Percentiles rank a stretch among this genome's conserved stretches.
Evolutionary conservation across 2,329 filamentous ascomycete species (phyloP).

Genomic region (Alternaria sp.): DNA sequence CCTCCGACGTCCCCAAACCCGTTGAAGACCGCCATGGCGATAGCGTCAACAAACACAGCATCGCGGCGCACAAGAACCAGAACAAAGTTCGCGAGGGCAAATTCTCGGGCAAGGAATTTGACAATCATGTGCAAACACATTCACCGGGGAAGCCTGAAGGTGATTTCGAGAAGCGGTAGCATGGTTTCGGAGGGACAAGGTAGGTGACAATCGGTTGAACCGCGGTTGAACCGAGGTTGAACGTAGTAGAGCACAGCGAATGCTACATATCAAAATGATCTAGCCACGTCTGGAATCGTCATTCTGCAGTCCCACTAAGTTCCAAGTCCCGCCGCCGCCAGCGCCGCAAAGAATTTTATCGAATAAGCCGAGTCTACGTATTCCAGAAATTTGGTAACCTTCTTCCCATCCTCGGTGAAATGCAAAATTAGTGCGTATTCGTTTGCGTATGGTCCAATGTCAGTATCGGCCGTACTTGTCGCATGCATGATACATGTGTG

Average conservation of each 20-base stretch:
- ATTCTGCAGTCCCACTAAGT: not conserved
- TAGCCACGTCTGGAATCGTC: not conserved
- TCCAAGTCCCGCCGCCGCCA: not conserved
- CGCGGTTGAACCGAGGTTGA: not conserved
- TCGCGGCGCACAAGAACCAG: conserved; percentile 39
- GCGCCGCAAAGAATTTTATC: conserved; percentile 7
- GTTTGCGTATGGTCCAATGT: conserved; percentile 6
- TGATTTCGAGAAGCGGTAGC: conserved; percentile 36
- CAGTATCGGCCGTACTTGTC: not conserved
- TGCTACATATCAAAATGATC: not conserved
- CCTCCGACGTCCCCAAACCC: conserved; percentile 33
- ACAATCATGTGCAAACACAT: conserved; percentile 36
- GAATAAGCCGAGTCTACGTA: conserved; percentile 9
- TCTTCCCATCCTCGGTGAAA: conserved; percentile 8
- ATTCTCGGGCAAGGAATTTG: conserved; percentile 37
- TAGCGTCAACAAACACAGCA: conserved; percentile 35
- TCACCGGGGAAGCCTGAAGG: conserved; percentile 27
- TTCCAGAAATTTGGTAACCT: conserved; percentile 4
- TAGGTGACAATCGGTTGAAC: conserved; percentile 1
- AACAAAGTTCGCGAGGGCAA: conserved; percentile 32
- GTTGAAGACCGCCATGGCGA: conserved; percentile 39
- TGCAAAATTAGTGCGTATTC: conserved; percentile 5
- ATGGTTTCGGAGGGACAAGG: not conserved
- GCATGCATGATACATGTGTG: not conserved
- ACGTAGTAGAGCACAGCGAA: not conserved